Base-by-base conservation (phyloP, 371 early-diverging fungal genomes). In the Zychaea mexicana region DNA sequence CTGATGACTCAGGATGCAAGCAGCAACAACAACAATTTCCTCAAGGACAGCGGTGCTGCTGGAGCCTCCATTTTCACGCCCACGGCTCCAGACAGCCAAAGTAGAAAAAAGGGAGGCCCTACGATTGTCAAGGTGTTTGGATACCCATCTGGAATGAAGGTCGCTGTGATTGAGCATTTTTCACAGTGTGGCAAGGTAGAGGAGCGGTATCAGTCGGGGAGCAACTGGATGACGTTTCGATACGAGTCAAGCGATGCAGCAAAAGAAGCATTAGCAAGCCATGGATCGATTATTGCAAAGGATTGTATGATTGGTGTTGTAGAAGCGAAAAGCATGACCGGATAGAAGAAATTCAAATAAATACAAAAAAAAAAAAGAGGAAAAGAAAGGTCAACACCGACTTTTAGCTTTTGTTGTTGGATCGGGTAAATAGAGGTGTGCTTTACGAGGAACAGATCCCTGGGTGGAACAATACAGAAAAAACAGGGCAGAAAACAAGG, bases 161-260 rank as follows among this genome's bases (percentile, higher is more conserved):
- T 68, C 2, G 56, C 62, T 1, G 65, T 77, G 4, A 55, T 76
- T 17, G 55, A 64, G 15, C 59, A 70, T 24, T 76, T 81, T 62
- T 47, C 60, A 6, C 52, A 61, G 26, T 65, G 67, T 56, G 81
- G 81, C 13, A 59, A 65, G 15, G 64, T 81, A n/a, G 26, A 67
- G 9, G 72, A 70, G 32, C 67, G 67, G 26, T 66, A 49, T 33
- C 61, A 62, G 36, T 65, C 72, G 2, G 67, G 66, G 2, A 68
- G 68, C 9, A 77, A 81, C 61, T 77, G 76, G 77, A 71, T 77
- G 49, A 73, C 71, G 2, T 67, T 81, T 30, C 64, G 74, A 10
- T 81, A 81, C 27, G 57, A 61, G 3, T 52, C 64, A 26, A 27
- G 24, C 1, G 66, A 69, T 26, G 53, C 67, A 8, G 76, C 77